Percentiles rank a stretch among this genome's conserved stretches.
Conservation (phyloP, 441 rosid species). For the Arabidopsis hybrid region DNA sequence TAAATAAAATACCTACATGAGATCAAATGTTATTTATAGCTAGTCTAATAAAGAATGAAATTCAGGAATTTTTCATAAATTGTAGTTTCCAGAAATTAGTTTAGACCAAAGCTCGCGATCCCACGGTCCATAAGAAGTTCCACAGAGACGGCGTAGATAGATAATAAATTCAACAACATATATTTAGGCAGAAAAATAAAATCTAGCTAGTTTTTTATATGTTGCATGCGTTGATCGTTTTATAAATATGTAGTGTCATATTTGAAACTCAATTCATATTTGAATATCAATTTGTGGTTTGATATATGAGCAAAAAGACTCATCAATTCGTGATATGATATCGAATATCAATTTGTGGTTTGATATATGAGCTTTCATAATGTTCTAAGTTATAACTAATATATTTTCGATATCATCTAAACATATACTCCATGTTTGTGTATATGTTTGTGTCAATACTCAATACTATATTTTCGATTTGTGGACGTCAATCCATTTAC, state of each 20-base stretch:
- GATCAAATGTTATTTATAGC: too few species aligned
- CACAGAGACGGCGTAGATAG: not conserved
- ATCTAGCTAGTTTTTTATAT: not conserved
- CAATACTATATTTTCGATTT: not conserved
- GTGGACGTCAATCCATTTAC: slow-evolving; percentile 12
- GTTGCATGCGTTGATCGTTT: not conserved
- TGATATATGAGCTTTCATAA: not conserved
- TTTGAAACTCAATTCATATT: not conserved
- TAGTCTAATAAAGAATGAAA: too few species aligned
- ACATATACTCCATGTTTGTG: too few species aligned
- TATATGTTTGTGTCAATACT: not conserved
- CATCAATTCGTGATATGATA: not conserved
- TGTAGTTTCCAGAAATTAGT: too few species aligned
- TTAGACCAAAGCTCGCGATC: too few species aligned
- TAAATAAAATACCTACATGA: too few species aligned
- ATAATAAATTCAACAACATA: too few species aligned
- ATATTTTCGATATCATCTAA: not conserved
- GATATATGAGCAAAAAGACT: not conserved
- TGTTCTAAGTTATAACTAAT: not conserved
- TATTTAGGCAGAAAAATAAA: not conserved
- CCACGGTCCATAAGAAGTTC: too few species aligned
- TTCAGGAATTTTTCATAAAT: too few species aligned
- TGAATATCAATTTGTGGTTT: not conserved
- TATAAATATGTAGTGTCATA: not conserved
- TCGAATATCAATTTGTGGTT: not conserved